Evolutionary conservation across 768 basidiomycete genomes (phyloP).

Genomic region (Suillus sp.): DNA sequence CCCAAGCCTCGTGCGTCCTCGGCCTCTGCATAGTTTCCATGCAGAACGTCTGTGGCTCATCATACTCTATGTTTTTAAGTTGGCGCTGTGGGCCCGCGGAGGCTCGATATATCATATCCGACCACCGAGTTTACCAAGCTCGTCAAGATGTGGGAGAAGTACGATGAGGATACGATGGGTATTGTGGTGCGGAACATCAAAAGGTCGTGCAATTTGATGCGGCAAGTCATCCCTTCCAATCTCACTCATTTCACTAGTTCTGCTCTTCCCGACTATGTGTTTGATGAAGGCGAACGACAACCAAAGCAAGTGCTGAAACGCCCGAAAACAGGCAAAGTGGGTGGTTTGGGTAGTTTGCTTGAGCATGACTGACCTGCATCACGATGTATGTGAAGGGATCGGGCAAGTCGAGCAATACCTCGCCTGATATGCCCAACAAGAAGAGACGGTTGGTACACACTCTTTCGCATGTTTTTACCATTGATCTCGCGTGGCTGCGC

Average conservation of each 20-base stretch:
- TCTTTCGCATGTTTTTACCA: conserved; percentile 17
- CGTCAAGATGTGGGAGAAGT: conserved; percentile 95
- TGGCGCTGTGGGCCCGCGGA: conserved; percentile 74
- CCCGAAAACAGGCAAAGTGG: conserved; percentile 61
- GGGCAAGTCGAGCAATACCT: conserved; percentile 61
- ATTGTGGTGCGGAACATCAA: conserved; percentile 92
- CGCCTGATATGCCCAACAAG: conserved; percentile 78
- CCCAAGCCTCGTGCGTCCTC: conserved; percentile 78
- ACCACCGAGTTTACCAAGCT: conserved; percentile 93
- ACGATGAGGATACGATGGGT: conserved; percentile 90
- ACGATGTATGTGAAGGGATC: conserved; percentile 46
- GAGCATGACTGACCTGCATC: conserved; percentile 31
- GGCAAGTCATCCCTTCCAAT: conserved; percentile 20
- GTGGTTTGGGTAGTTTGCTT: conserved; percentile 28
- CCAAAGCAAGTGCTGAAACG: conserved; percentile 73
- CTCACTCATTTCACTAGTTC: conserved; percentile 49
- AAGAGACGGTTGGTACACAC: conserved; percentile 70
- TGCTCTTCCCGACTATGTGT: conserved; percentile 78
- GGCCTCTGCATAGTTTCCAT: conserved; percentile 18
- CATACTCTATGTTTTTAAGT: conserved; percentile 46
- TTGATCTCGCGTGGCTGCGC: conserved; percentile 34
- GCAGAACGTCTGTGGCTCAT: conserved; percentile 21
- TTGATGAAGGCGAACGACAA: conserved; percentile 79
- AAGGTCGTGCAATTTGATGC: conserved; percentile 51
- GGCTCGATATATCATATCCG: conserved; percentile 95